Evolutionary conservation across 129 eudicot genomes (phyloP).

Genomic region (Flaveria ramosissima): DNA sequence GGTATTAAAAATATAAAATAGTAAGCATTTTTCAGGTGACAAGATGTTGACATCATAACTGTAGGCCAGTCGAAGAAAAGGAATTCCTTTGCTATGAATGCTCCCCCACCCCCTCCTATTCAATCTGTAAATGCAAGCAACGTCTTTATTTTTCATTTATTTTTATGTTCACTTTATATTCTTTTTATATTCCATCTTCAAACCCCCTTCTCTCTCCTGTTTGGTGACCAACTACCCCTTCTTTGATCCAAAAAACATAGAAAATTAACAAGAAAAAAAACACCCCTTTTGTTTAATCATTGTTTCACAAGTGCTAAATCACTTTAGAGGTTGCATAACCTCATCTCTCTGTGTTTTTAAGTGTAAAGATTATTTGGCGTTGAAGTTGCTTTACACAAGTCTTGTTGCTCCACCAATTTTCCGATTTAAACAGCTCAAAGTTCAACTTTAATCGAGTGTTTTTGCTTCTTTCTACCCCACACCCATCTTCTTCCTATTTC

Average conservation of each 20-base stretch:
- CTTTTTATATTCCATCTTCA: constrained; percentile 19
- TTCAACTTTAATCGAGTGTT: constrained; percentile 39
- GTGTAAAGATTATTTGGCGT: constrained; percentile 19
- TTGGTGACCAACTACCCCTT: constrained; percentile 42
- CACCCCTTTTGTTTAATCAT: constrained; percentile 17
- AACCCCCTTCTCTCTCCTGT: constrained; percentile 31
- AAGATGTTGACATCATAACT: constrained; percentile 51
- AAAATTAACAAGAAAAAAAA: constrained; percentile 18
- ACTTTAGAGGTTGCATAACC: constrained; percentile 36
- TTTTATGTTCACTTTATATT: constrained; percentile 25
- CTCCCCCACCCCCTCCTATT: constrained; percentile 23
- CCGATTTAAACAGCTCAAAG: constrained; percentile 23
- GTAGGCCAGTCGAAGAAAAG: constrained; percentile 33
- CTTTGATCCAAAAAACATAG: constrained; percentile 15
- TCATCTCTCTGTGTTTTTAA: constrained; percentile 20
- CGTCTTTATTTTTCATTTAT: constrained; percentile 28
- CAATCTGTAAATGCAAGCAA: constrained; percentile 57
- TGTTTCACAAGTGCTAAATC: constrained; percentile 24
- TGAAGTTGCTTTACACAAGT: constrained; percentile 28
- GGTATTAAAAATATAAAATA: constrained; percentile 5
- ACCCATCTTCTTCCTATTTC: constrained; percentile 19
- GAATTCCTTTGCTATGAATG: constrained; percentile 36
- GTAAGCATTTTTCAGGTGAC: constrained; percentile 34
- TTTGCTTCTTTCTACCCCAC: constrained; percentile 41
- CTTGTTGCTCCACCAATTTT: constrained; percentile 38